Base-by-base conservation (phyloP, 192 early-diverging fungal species). In the Mortierella claussenii region DNA sequence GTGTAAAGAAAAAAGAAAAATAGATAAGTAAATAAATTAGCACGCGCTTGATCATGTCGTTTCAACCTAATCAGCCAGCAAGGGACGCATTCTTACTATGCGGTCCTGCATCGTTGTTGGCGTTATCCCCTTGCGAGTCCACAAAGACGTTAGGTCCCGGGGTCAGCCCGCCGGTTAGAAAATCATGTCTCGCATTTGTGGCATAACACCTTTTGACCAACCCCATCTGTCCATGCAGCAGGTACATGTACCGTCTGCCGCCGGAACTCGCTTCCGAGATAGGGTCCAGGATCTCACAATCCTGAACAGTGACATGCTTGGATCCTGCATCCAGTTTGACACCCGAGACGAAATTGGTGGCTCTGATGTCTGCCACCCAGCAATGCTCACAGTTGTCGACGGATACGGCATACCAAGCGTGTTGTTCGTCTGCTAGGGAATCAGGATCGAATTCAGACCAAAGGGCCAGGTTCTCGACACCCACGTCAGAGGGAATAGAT, bases 61-160 rank as follows among this genome's bases (percentile, higher is more conserved):
- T n/a, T n/a, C n/a, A n/a, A n/a, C n/a, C n/a, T n/a, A n/a, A n/a
- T n/a, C n/a, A n/a, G n/a, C n/a, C n/a, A n/a, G n/a, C n/a, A n/a
- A n/a, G n/a, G n/a, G n/a, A n/a, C n/a, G n/a, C n/a, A n/a, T n/a
- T 20, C 57, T 13, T 31, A 73, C 69, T 62, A 32, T 74, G 70
- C 9, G 70, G 70, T 24, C 70, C 70, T 4, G 70, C 70, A 32
- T 74, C 71, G 20, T 66, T 76, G 32, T 76, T 66, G 26, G 71
- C 71, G 12, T 60, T 54, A 46, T 65, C 28, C 2, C 70, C 70
- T 8, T 60, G 56, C 33, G 73, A 76, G 30, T 67, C 73, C 12
- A 76, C 73, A 62, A 76, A 76, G 0, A 76, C 73, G 24, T 76
- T 76, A 0, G 73, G 73, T 1, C 73, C 73, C 0, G 31, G 28